Conservation (phyloP, 495 filamentous ascomycete genomes). For the Sporormia fimetaria region DNA sequence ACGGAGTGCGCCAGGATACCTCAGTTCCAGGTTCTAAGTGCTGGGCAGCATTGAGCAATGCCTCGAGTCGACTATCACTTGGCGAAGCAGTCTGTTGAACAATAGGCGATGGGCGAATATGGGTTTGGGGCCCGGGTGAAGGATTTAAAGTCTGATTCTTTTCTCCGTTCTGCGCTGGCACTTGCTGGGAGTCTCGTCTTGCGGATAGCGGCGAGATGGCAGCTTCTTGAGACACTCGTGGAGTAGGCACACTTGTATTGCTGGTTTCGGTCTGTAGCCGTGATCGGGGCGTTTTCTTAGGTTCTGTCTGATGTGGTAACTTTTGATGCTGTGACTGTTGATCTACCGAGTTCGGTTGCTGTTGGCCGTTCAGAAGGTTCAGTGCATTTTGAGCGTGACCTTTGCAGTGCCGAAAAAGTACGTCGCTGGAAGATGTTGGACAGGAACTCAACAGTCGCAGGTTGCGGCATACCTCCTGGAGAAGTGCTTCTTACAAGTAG, state of each 20-base stretch:
- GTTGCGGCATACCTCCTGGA: slow-evolving; percentile 39
- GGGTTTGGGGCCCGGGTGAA: slow-evolving; percentile 10
- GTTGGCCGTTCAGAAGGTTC: slow-evolving; percentile 20
- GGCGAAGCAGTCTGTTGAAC: slow-evolving; percentile 13
- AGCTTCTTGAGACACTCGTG: slow-evolving; percentile 15
- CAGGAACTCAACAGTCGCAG: slow-evolving; percentile 8
- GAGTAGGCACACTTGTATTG: slow-evolving; percentile 4
- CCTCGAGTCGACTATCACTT: slow-evolving; percentile 20
- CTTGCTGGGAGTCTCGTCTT: slow-evolving; percentile 17
- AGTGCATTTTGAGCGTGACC: slow-evolving; percentile 36
- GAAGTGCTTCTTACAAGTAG: slow-evolving; percentile 43
- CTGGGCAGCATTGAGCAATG: slow-evolving; percentile 20
- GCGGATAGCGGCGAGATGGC: slow-evolving; percentile 15
- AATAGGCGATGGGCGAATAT: slow-evolving; percentile 11
- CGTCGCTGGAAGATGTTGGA: slow-evolving; percentile 34
- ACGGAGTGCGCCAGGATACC: slow-evolving; percentile 19
- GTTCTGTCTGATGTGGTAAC: slow-evolving; percentile 1
- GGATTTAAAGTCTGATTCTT: slow-evolving; percentile 1
- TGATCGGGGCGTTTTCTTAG: slow-evolving; percentile 11
- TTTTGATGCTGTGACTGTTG: slow-evolving; percentile 5
- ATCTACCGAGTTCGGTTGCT: slow-evolving; percentile 4
- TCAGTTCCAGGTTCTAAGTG: slow-evolving; percentile 14
- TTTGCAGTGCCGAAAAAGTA: slow-evolving; percentile 43
- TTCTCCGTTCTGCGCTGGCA: slow-evolving; percentile 9
- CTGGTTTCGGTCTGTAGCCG: slow-evolving; percentile 4